These are phyloP conservation scores for Colletotrichum caudatum DNA, from an alignment of 2,329 filamentous ascomycete genomes.

Conservation along the genomic window DNA sequence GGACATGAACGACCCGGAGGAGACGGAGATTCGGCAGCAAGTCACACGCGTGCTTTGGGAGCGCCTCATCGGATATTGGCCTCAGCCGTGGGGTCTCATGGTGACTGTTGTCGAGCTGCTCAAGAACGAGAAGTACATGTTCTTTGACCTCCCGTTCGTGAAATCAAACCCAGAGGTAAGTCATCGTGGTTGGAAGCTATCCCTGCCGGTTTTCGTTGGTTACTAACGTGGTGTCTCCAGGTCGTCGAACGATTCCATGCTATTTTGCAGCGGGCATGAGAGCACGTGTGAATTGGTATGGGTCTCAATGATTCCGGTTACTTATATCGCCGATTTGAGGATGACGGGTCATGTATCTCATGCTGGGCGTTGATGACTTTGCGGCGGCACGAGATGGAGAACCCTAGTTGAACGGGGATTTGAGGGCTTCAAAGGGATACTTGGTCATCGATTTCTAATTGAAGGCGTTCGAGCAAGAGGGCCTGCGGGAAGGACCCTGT, in stretches of 20 bases:
- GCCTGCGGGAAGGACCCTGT: slow-evolving; percentile 11
- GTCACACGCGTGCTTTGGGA: slow-evolving; percentile 91
- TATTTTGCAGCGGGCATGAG: slow-evolving; percentile 29
- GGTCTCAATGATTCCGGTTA: background rate
- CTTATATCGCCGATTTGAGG: background rate
- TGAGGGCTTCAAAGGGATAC: background rate
- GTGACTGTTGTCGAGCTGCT: slow-evolving; percentile 89
- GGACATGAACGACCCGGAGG: slow-evolving; percentile 79
- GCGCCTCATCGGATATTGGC: slow-evolving; percentile 87
- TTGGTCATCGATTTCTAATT: slow-evolving; percentile 6
- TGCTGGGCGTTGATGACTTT: background rate
- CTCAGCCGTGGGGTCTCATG: slow-evolving; percentile 95
- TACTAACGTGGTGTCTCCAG: slow-evolving; percentile 5
- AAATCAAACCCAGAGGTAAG: slow-evolving; percentile 88
- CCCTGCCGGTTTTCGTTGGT: background rate
- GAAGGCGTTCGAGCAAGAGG: slow-evolving; percentile 20
- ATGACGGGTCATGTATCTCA: background rate
- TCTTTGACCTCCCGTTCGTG: slow-evolving; percentile 94
- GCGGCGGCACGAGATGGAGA: background rate
- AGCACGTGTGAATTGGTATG: background rate
- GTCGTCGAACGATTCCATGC: slow-evolving; percentile 43
- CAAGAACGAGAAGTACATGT: slow-evolving; percentile 90
- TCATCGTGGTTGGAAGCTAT: slow-evolving; percentile 15
- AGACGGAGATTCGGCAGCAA: slow-evolving; percentile 86
- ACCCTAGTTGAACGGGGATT: background rate